Evolutionary conservation across 2,329 filamentous ascomycete genomes (phyloP).

Genomic region (Talaromyces pinophilus): DNA sequence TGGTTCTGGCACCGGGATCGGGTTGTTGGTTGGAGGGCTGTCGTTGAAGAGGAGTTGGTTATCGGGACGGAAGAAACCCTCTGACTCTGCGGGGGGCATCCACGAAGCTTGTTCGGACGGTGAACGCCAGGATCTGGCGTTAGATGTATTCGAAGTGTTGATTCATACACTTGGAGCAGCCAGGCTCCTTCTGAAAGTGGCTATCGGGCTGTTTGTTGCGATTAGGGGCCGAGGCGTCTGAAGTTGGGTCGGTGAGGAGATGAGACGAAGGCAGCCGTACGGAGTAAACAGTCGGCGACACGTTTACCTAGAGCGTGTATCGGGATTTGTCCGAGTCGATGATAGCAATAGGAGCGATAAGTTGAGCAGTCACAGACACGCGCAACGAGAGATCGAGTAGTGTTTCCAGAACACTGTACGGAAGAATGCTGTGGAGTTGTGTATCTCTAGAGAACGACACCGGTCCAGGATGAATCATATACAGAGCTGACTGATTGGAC

Average conservation of each 20-base stretch:
- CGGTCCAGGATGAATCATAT: background rate
- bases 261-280: background rate
- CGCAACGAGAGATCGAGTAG: background rate
- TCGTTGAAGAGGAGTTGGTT: constrained; percentile 40
- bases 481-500: constrained; percentile 8
- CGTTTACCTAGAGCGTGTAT: background rate
- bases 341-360: background rate
- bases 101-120: constrained; percentile 32
- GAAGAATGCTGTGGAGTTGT: background rate
- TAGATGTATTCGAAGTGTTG: background rate
- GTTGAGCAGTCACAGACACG: constrained; percentile 15
- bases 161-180: background rate
- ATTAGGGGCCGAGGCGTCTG: background rate
- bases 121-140: constrained; percentile 10
- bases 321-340: background rate
- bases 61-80: constrained; percentile 41
- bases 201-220: background rate
- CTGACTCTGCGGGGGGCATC: constrained; percentile 47
- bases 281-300: background rate
- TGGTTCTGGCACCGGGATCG: constrained; percentile 34
- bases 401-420: constrained; percentile 21
- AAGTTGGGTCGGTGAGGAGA: constrained; percentile 5
- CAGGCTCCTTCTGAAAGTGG: background rate
- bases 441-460: background rate
- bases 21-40: constrained; percentile 32